Base-by-base conservation (phyloP, 2,329 filamentous ascomycete genomes). In the Colletotrichum kahawae region DNA sequence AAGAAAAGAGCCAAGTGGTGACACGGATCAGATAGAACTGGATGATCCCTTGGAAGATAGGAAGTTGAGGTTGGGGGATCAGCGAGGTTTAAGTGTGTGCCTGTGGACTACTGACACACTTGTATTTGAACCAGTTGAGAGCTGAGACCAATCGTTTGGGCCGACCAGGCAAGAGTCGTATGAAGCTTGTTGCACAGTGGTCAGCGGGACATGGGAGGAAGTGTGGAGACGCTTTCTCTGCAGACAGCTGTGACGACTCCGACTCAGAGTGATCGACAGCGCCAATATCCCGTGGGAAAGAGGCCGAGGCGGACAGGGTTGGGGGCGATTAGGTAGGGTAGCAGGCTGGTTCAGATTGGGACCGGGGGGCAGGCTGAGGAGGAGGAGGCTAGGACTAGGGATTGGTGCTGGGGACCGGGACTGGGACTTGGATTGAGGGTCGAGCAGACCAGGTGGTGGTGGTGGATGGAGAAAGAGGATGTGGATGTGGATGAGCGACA, bases 191-290 rank as follows among this genome's bases (percentile, higher is more conserved):
- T 82, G 80, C 81, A 80, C 80, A 82, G 82, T 82, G 84, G 83
- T 82, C 82, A 84, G 84, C 84, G 83, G 84, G 83, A 85, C 82
- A 80, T 76, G 74, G 76, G 66, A 70, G 36, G 74, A 64, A 71
- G 84, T 85, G 84, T 84, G 82, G 82, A 82, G 81, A 75, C 77
- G 76, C 79, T 79, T 80, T 77, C 80, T 79, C 65, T 77, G 70
- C 68, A 79, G 76, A 77, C 79, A 83, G 83, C 84, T 88, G 87
- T 89, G 88, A 89, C 87, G 87, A 88, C 84, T 87, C 83, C 85
- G 84, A 86, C 82, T 79, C 85, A 84, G 82, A 86, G 83, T 85
- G 89, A 90, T 90, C 89, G 88, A 86, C 89, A 87, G 81, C 82
- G 72, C 84, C 84, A 85, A 86, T 88, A 84, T 88, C 87, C 87